Evolutionary conservation across 768 basidiomycete genomes (phyloP), one percentile per base, ranked within the genome.

Genomic region (Pluteus cervinus): DNA sequence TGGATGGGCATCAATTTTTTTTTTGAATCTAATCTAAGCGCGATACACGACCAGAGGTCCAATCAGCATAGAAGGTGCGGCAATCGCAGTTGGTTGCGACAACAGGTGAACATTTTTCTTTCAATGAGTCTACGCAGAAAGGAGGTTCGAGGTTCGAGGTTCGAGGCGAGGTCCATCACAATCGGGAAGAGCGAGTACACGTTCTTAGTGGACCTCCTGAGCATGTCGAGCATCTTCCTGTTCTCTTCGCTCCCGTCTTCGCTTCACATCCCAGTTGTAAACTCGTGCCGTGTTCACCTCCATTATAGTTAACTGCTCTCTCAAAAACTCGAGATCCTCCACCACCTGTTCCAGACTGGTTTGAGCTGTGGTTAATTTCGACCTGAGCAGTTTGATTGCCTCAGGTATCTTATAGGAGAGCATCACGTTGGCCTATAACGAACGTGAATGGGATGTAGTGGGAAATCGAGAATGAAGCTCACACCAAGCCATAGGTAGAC

Each of bases 401-500:
- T 76, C 78, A 1, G 77, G 71, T 17, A 94, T 63, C 44, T 84
- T 85, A 65, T 99, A 99, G 1, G 91, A 87, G 2, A 99, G 69
- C 94, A 98, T 97, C 2, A 93, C 90, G 46, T 97, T 97, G 5
- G 96, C 96, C 94, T 98, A 46, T 7, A 24, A 16, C 15, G 10
- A 3, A 12, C 12, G 30, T 7, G 34, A 18, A 24, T 9, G 14
- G 17, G 33, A 22, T 25, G 28, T 17, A 17, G 24, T 20, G 25
- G 24, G 24, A 37, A 25, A n/a, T 20, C 36, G 15, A 26, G 36
- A 40, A 35, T 9, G 2, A 18, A 12, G 62, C 85, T 52, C 63
- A 97, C 93, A 21, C 94, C 94, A 14, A 99, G 79, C 94, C 96
- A 99, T 18, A 99, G 67, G 51, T 81, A 92, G 7, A 98, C 93